A percentile compares a stretch with the other conserved stretches of the same genome.
These are phyloP conservation scores for Verticillium alfalfae DNA, from an alignment of 2,329 filamentous ascomycete genomes.

Conservation along the genomic window DNA sequence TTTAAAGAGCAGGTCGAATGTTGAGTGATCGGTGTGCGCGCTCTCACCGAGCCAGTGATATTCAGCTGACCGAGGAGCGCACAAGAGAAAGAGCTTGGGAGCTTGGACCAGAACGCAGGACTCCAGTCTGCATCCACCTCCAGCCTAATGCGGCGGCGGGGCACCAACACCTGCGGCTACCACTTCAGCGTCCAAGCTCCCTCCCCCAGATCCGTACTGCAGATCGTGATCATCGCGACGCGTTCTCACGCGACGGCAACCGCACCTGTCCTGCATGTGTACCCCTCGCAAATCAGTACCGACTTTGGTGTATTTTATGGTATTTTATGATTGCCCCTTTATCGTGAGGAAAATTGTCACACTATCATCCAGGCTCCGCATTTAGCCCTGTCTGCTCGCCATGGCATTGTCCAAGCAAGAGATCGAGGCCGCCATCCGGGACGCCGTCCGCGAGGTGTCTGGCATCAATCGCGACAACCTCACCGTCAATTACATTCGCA, in stretches of 20 bases:
- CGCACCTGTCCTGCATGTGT: not conserved
- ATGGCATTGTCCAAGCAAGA: conserved; percentile 36
- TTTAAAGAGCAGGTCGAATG: not conserved
- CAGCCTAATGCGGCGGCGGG: too few relatives aligned
- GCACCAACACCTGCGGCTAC: too few relatives aligned
- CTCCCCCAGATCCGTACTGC: not conserved
- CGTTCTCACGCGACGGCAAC: not conserved
- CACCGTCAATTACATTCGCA: conserved; percentile 53
- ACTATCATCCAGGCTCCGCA: not conserved
- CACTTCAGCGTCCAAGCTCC: not conserved
- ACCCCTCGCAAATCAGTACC: not conserved
- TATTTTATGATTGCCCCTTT: too few relatives aligned
- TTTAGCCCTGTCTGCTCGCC: not conserved
- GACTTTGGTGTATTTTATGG: not conserved
- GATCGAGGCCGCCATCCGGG: conserved; percentile 39
- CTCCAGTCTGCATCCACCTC: too few relatives aligned
- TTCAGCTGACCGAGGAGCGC: not conserved
- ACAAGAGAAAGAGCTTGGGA: not conserved
- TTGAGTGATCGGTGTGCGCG: not conserved
- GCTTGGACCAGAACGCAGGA: not conserved
- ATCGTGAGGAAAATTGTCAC: not conserved
- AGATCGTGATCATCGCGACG: not conserved
- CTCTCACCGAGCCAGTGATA: not conserved
- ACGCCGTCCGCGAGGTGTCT: conserved; percentile 42
- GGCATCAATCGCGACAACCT: conserved; percentile 36